These are phyloP conservation scores for Entomortierella parvispora DNA, from an alignment of 192 early-diverging fungal species.

Conservation along the genomic window DNA sequence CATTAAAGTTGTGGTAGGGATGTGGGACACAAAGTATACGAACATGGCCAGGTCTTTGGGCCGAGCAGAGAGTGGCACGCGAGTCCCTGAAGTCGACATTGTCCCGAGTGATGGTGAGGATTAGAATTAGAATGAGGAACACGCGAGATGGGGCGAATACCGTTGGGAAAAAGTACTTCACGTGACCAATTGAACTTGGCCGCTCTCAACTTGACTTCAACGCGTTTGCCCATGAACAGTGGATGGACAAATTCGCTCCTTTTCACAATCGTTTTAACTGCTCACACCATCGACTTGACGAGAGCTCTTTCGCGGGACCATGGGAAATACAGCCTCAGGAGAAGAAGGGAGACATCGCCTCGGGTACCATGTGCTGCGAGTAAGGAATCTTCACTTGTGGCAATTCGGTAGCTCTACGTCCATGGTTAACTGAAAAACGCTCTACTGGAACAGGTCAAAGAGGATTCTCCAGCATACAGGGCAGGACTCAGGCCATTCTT, in stretches of 20 bases:
- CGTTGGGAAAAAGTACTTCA: too few species aligned
- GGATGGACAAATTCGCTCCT: too few species aligned
- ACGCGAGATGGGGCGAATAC: neutral
- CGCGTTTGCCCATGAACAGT: too few species aligned
- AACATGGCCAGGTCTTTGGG: constrained; percentile 71
- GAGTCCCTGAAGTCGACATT: constrained; percentile 6
- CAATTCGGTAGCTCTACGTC: too few species aligned
- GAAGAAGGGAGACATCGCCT: constrained; percentile 58
- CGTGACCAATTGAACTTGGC: too few species aligned
- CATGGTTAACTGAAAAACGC: too few species aligned
- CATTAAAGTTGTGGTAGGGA: constrained; percentile 71
- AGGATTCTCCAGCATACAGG: constrained; percentile 70
- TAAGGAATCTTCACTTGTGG: constrained; percentile 40
- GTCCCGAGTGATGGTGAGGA: constrained; percentile 5
- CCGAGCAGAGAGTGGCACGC: constrained; percentile 44
- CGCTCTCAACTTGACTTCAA: too few species aligned
- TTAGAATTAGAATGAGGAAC: too few species aligned
- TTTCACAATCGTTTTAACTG: neutral
- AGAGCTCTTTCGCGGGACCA: constrained; percentile 16
- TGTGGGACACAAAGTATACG: constrained; percentile 76
- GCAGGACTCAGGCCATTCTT: constrained; percentile 80
- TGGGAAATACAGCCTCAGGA: constrained; percentile 62
- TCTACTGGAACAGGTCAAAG: constrained; percentile 69
- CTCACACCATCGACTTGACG: neutral
- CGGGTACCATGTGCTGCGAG: constrained; percentile 78